phyloP scores from a whole-genome alignment of 2,329 filamentous ascomycete genomes.

The Talaromyces sp. region DNA sequence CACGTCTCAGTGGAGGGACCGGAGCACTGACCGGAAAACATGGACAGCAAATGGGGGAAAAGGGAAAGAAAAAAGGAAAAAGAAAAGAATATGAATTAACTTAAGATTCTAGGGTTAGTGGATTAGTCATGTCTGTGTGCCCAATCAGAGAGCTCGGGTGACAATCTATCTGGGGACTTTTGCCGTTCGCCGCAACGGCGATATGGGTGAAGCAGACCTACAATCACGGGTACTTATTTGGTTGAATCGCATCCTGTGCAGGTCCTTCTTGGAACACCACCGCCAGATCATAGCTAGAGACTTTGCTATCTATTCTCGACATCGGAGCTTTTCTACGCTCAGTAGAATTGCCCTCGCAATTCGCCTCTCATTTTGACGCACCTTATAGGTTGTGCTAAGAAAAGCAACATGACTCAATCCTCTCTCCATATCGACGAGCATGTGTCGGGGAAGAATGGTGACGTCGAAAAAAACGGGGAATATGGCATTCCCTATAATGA shows the following conservation, averaged over 20 bases:
- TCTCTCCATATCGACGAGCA: neutral
- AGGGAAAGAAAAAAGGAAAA: too few species aligned
- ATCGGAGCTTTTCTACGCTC: neutral
- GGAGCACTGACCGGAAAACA: neutral
- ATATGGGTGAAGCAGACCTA: neutral
- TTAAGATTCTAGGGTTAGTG: neutral
- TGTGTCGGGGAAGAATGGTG: neutral
- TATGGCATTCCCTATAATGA: neutral
- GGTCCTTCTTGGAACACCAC: neutral
- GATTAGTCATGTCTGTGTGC: neutral
- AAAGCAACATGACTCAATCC: neutral
- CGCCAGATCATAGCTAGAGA: neutral
- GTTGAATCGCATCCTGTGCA: neutral
- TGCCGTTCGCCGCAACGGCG: neutral
- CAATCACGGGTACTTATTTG: neutral
- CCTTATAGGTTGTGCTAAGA: too few species aligned
- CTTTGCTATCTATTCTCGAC: neutral
- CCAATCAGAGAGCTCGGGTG: neutral
- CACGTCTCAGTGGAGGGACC: neutral
- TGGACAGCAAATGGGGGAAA: neutral
- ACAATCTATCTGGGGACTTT: neutral
- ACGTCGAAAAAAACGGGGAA: neutral
- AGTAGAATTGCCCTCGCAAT: neutral
- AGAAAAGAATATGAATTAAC: neutral
- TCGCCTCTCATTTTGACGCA: neutral